phyloP scores from a whole-genome alignment of 2,329 filamentous ascomycete genomes.

The Botrytis cinerea region DNA sequence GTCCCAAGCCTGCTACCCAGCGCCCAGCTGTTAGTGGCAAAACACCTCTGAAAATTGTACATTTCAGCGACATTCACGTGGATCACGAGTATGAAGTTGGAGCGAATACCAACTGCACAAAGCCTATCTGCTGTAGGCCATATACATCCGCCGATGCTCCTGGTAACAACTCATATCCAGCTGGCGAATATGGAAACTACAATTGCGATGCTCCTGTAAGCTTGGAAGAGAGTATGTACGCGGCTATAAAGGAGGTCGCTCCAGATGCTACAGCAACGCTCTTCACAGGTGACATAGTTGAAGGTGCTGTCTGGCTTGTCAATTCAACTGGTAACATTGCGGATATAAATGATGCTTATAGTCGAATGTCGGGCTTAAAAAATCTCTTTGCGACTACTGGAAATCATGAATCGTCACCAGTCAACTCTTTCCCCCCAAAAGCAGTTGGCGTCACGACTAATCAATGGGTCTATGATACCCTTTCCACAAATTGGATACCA shows the following conservation, averaged over 20 bases:
- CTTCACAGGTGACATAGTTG: slow-evolving; percentile 47
- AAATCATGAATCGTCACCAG: slow-evolving; percentile 46
- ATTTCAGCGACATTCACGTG: slow-evolving; percentile 48
- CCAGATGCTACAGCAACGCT: slow-evolving; percentile 41
- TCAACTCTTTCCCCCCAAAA: slow-evolving; percentile 43
- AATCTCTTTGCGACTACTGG: slow-evolving; percentile 44
- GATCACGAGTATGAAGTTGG: slow-evolving; percentile 46
- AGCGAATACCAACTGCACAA: slow-evolving; percentile 46
- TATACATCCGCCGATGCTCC: slow-evolving; percentile 44
- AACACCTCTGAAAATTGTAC: slow-evolving; percentile 45
- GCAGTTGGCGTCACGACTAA: slow-evolving; percentile 32
- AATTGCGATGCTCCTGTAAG: slow-evolving; percentile 45
- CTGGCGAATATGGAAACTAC: slow-evolving; percentile 44
- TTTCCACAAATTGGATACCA: slow-evolving; percentile 42
- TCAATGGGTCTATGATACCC: slow-evolving; percentile 46
- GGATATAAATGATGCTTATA: slow-evolving; percentile 44
- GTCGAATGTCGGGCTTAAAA: slow-evolving; percentile 40
- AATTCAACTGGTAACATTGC: slow-evolving; percentile 39
- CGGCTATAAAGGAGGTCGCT: slow-evolving; percentile 42
- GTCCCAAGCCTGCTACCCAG: slow-evolving; percentile 40
- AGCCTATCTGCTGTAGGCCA: slow-evolving; percentile 47
- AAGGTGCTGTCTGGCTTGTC: slow-evolving; percentile 44
- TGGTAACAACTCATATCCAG: slow-evolving; percentile 44
- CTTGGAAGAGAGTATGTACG: slow-evolving; percentile 46
- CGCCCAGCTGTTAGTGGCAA: slow-evolving; percentile 44